Evolutionary conservation across 495 filamentous ascomycete species (phyloP), one percentile per base, ranked within the genome.

Genomic region (Massariosphaeria phaeospora): DNA sequence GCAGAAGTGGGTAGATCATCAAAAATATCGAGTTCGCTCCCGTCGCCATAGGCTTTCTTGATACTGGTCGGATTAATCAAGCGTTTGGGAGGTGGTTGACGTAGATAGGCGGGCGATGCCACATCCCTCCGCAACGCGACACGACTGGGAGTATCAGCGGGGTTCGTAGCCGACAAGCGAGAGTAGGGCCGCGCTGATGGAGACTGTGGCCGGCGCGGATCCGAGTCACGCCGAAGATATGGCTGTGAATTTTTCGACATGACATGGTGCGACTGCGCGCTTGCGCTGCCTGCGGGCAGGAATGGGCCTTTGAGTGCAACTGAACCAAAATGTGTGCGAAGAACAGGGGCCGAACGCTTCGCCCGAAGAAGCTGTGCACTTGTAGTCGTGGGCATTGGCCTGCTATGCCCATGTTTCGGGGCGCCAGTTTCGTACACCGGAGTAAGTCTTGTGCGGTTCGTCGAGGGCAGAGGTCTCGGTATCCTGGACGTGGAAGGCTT

Each of bases 1-100:
- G 77, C 83, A 24, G 89, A 96, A 0, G 89, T 97, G 11, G 94
- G 94, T 43, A 98, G 73, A 71, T 98, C 93, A 62, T 97, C 93
- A 67, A 98, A 97, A 11, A 78, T 80, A 53, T 96, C 91, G 25
- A 98, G 72, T 67, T 98, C 93, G 33, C 79, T 86, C 18, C 93
- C 93, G 70, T 96, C 89, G 3, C 93, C 93, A 71, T 91, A 98
- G 63, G 88, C 82, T 26, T 84, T 81, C 49, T 81, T 76, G 33
- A 52, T 26, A n/a, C 81, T 79, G 24, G 81, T 79, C 2, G 89
- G 91, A 6, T 66, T 85, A 83, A 54, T 78, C 88, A 23, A 83
- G 82, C 34, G 77, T 75, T 86, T 87, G 1, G 75, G 68, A 21
- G 78, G 72, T 24, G 79, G 79, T 61, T 84, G 76, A 49, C 76